These are phyloP conservation scores for Pythium oligandrum DNA, from an alignment of 352 stramenopile species.

Conservation along the genomic window DNA sequence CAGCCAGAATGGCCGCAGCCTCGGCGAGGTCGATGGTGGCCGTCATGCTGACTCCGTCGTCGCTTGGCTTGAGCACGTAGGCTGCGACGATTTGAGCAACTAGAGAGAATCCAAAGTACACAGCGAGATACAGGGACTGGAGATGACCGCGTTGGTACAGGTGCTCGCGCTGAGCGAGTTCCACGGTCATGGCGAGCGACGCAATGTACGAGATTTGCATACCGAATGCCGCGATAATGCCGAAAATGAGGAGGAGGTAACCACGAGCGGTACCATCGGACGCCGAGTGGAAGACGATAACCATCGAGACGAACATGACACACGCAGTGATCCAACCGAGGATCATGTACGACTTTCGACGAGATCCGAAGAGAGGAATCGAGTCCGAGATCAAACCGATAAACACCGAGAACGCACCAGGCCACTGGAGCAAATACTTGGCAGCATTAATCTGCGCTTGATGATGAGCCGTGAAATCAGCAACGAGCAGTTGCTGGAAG, in stretches of 20 bases:
- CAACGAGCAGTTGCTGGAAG: slow-evolving; percentile 39
- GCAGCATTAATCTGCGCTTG: slow-evolving; percentile 24
- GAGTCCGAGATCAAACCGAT: slow-evolving; percentile 82
- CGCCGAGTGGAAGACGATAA: too few relatives aligned
- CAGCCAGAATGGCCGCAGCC: slow-evolving; percentile 14
- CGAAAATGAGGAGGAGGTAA: slow-evolving; percentile 13
- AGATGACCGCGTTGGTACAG: slow-evolving; percentile 40
- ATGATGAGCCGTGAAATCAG: slow-evolving; percentile 30
- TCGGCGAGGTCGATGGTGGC: slow-evolving; percentile 21
- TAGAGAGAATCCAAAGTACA: slow-evolving; percentile 32
- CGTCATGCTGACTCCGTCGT: slow-evolving; percentile 10
- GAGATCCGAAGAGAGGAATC: slow-evolving; percentile 69
- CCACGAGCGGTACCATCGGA: slow-evolving; percentile 7
- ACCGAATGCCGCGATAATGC: slow-evolving; percentile 22
- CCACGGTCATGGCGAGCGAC: slow-evolving; percentile 39
- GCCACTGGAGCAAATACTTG: slow-evolving; percentile 55
- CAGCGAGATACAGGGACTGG: slow-evolving; percentile 31
- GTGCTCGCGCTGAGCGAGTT: slow-evolving; percentile 47
- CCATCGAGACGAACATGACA: too few relatives aligned
- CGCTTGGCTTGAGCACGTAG: slow-evolving; percentile 19
- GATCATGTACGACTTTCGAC: slow-evolving; percentile 83
- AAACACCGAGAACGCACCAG: slow-evolving; percentile 69
- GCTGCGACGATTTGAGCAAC: slow-evolving; percentile 23
- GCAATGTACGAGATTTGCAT: slow-evolving; percentile 38
- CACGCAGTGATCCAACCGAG: slow-evolving; percentile 39